Evolutionary conservation across 441 rosid genomes (phyloP), one percentile per base, ranked within the genome.

Genomic region (Corymbia calophylla): DNA sequence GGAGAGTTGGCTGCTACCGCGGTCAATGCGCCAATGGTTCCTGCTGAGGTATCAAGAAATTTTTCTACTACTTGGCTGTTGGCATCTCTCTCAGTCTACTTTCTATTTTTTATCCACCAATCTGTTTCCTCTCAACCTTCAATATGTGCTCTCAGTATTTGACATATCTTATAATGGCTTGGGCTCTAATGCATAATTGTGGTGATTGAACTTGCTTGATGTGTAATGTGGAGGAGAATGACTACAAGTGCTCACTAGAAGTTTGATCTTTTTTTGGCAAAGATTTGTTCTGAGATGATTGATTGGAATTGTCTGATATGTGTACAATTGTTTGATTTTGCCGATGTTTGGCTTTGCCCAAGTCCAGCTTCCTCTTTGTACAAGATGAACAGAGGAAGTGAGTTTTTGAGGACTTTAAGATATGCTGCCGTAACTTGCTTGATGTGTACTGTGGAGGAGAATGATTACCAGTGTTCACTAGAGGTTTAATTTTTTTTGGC

Each of bases 1-100:
- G 91, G 91, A 53, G 91, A 90, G 54, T 87, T 90, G 31, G 91
- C 91, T 81, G 91, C 91, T 9, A 90, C 91, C 27, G 91, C 91
- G 7, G 91, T 90, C 62, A 90, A 90, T 82, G 91, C 91, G 0
- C 91, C 91, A 8, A 90, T 90, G 91, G 91, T 90, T 88, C 91
- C 91, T 47, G 91, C 91, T 21, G 91, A 90, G 91, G 91, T 90
- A 87, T 86, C 47, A 53, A 49, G 49, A 56, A 48, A 48, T 49
- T 56, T 29, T 16, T 87, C 47, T 27, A 32, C 47, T 16, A 18
- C 39, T 35, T 88, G 56, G 58, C 47, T n/a, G 23, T 58, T 27
- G 58, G 53, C 68, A 35, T 32, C 55, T 19, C 44, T 13, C 48
- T 62, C 5, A 5, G 44, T 54, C 27, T 53, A 11, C 54, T 64